Evolutionary conservation across 2,329 filamentous ascomycete species (phyloP), one percentile per base, ranked within the genome.

Genomic region (Lasiodiplodia sp.): DNA sequence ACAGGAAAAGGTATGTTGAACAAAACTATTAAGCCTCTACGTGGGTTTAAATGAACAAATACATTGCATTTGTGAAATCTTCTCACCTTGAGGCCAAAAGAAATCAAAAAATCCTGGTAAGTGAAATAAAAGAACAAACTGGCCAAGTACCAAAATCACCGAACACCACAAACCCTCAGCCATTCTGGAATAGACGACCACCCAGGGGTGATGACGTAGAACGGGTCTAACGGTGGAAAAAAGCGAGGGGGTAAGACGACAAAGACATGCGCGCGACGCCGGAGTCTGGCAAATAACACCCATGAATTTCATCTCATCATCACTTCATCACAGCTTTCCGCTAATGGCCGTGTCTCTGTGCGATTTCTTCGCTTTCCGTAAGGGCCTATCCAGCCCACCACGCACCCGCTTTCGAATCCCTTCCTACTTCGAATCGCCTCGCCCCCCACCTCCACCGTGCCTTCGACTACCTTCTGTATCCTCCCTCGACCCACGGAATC

Each of bases 221-320:
- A 49, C n/a, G 52, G 21, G 37, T 37, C 25, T 25, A 12, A 47
- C 10, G 12, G 6, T 21, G 47, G 18, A 65, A 51, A 21, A 25
- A 40, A 28, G 28, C 28, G 28, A 28, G 28, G 28, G 28, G 51
- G 7, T 25, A 49, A 52, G 52, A 57, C 21, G 34, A 57, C 12
- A 21, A 40, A 56, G 52, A 58, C 44, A 52, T 52, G 60, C 60
- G 37, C 60, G 47, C 44, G n/a, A 64, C 60, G 60, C 60, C 60
- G n/a, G n/a, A 51, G 44, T 52, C 47, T 64, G 60, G 60, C 37
- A 64, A 64, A 64, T 51, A 64, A 64, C 60, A 64, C 60, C 60
- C 60, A 31, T 64, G 60, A 51, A 64, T 64, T 64, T 64, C 60
- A 64, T 64, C 60, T 64, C 60, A 52, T 64, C 60, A 64, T 64